phyloP scores from a whole-genome alignment of 2,329 filamentous ascomycete species.

The Epichloe amarillans region DNA sequence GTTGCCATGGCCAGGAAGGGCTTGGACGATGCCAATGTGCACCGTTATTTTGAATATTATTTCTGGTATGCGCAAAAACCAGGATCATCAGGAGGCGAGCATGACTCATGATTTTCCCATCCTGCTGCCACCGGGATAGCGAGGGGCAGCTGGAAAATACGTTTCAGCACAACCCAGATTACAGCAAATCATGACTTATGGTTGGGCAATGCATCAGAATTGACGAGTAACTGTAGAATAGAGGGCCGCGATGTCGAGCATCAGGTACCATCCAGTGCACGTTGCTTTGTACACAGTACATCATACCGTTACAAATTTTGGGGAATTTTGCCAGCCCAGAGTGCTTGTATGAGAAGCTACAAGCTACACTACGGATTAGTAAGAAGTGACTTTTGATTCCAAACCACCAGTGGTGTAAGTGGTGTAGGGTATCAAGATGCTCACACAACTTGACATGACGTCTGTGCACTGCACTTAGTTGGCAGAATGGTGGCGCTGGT shows the following conservation, averaged over 20 bases:
- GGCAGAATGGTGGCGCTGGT: neutral
- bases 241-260: too few relatives aligned
- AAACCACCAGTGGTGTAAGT: too few relatives aligned
- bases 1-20: constrained; percentile 14
- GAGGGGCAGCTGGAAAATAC: neutral
- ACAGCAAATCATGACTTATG: neutral
- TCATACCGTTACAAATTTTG: neutral
- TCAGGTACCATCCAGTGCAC: too few relatives aligned
- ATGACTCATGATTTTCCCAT: neutral
- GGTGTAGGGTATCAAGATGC: too few relatives aligned
- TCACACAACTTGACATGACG: neutral
- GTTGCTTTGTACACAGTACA: neutral
- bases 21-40: constrained; percentile 15
- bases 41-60: constrained; percentile 23
- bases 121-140: neutral
- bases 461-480: neutral
- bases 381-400: too few relatives aligned
- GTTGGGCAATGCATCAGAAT: neutral
- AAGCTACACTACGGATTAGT: too few relatives aligned
- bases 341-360: too few relatives aligned
- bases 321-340: too few relatives aligned
- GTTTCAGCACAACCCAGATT: neutral
- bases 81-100: neutral
- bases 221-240: neutral
- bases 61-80: constrained; percentile 25